phyloP scores from a whole-genome alignment of 2,329 filamentous ascomycete genomes.

The Exophiala phaeomuriformis region DNA sequence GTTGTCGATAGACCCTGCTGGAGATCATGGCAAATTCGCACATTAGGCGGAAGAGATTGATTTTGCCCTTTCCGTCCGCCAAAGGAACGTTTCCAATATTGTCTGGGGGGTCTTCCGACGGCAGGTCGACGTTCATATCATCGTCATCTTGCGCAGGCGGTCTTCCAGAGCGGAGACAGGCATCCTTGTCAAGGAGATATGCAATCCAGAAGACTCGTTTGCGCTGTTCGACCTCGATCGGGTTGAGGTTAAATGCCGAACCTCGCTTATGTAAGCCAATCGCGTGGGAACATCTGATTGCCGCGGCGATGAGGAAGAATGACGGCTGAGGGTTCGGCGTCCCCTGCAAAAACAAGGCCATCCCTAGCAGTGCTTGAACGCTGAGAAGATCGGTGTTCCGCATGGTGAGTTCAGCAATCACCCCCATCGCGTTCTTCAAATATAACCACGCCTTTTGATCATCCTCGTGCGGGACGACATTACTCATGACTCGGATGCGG shows the following conservation, averaged over 20 bases:
- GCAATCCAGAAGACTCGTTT: constrained; percentile 72
- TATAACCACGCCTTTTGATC: constrained; percentile 94
- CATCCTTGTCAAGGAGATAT: constrained; percentile 66
- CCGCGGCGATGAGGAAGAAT: constrained; percentile 83
- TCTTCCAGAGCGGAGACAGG: constrained; percentile 63
- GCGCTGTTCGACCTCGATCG: constrained; percentile 86
- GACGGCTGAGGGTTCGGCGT: constrained; percentile 94
- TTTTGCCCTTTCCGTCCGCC: constrained; percentile 78
- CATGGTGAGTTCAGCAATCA: constrained; percentile 88
- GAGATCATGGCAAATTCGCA: constrained; percentile 87
- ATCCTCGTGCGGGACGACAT: constrained; percentile 80
- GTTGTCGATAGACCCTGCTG: constrained; percentile 82
- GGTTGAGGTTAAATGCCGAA: constrained; percentile 85
- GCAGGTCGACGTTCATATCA: constrained; percentile 92
- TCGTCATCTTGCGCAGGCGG: constrained; percentile 68
- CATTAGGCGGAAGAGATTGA: constrained; percentile 91
- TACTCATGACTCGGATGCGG: constrained; percentile 88
- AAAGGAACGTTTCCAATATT: constrained; percentile 92
- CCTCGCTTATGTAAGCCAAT: constrained; percentile 93
- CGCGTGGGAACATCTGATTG: constrained; percentile 82
- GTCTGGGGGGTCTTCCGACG: constrained; percentile 81
- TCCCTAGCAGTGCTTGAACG: constrained; percentile 86
- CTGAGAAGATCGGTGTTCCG: constrained; percentile 91
- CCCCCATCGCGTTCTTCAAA: constrained; percentile 91
- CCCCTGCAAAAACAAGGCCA: constrained; percentile 89